Base-by-base conservation (phyloP, 148 eudicot species). In the Fagopyrum tataricum region DNA sequence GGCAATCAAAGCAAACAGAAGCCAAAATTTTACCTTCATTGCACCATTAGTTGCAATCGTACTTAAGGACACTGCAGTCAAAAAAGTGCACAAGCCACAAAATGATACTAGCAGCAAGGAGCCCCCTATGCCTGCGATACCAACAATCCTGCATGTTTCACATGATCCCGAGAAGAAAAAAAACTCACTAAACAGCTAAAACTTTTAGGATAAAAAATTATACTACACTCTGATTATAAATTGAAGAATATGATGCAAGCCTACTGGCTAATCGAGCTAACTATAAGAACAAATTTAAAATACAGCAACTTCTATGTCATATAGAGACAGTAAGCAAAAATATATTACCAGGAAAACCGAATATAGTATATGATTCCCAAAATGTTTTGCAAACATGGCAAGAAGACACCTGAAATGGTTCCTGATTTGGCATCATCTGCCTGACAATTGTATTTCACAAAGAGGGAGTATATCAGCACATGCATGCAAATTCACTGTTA, bases 1-100 rank as follows among this genome's bases (percentile, higher is more conserved):
- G 37, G 37, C 37, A 31, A 31, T 1, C 37, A 31, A 31, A 31
- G 37, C 37, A 31, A 52, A 39, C 13, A 31, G 1, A 31, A 31
- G 40, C 17, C 8, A 20, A 23, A 44, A 21, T 5, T 40, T 67
- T 84, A 94, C 98, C 97, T 95, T 95, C 98, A 95, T 95, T 72
- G 98, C 98, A 51, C 98, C 98, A 88, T 95, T 95, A 52, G 98
- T 91, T 75, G 98, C 97, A 67, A 95, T 95, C 72, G 98, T 97
- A 85, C 98, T 91, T 80, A 95, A 78, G 48, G 98, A 95, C 67
- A 95, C 78, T 62, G 96, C 76, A 24, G 98, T 95, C 88, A 95
- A 84, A 87, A 95, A 91, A 23, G 98, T 95, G 80, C 98, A 95
- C 72, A 81, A 71, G 76, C 97, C 93, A 81, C 98, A 95, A 75